Percentiles rank a stretch among this genome's conserved stretches.
phyloP scores from a whole-genome alignment of 768 basidiomycete genomes.

The Termitomyces sp. region DNA sequence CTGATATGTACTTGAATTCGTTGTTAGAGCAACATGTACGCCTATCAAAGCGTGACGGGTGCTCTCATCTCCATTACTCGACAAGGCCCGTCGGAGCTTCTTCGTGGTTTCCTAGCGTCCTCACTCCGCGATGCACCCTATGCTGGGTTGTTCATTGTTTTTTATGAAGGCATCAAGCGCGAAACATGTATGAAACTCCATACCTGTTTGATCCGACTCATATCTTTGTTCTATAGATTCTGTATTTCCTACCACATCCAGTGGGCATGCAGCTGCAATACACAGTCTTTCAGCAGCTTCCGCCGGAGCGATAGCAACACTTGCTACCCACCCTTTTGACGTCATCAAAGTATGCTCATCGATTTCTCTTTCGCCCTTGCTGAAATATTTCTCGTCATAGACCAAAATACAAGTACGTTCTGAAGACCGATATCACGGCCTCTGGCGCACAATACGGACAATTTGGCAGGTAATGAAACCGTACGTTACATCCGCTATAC shows the following conservation, averaged over 20 bases:
- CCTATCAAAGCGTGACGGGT: conserved; percentile 54
- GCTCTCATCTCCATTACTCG: conserved; percentile 57
- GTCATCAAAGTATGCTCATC: conserved; percentile 70
- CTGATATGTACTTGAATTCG: conserved; percentile 1
- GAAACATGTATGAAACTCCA: conserved; percentile 46
- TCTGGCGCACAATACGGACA: conserved; percentile 55
- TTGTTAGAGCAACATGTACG: conserved; percentile 69
- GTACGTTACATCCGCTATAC: background rate
- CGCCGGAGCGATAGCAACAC: conserved; percentile 80
- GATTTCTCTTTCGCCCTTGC: background rate
- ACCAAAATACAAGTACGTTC: conserved; percentile 91
- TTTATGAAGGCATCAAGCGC: conserved; percentile 83
- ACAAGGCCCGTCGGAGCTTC: conserved; percentile 74
- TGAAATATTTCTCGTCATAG: conserved; percentile 26
- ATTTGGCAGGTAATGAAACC: conserved; percentile 58
- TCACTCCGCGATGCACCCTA: conserved; percentile 94
- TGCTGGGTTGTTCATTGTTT: conserved; percentile 83
- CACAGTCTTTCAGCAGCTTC: conserved; percentile 68
- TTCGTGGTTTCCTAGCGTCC: conserved; percentile 83
- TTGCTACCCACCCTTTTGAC: conserved; percentile 89
- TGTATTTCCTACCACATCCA: conserved; percentile 37
- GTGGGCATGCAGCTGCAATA: conserved; percentile 41
- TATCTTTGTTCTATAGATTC: conserved; percentile 23
- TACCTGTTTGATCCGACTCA: background rate
- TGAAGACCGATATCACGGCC: conserved; percentile 67